These are phyloP conservation scores for Podospora anserina DNA, from an alignment of 495 filamentous ascomycete genomes.

Conservation along the genomic window DNA sequence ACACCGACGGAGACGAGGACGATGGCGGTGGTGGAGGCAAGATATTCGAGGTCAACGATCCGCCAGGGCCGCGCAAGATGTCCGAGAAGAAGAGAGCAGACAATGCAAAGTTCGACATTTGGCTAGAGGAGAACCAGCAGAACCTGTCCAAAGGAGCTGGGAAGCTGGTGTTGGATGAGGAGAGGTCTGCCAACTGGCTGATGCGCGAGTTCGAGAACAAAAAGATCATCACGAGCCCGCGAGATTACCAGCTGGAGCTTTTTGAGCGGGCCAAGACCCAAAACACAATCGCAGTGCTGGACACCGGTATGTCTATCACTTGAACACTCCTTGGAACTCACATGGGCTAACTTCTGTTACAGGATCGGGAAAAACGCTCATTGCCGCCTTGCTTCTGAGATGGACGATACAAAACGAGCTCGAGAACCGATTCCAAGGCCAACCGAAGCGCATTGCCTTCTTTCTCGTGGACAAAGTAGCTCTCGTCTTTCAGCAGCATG, in stretches of 20 bases:
- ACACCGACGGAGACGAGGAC: conserved; percentile 27
- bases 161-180: conserved; percentile 21
- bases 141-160: conserved; percentile 13
- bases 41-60: conserved; percentile 23
- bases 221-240: conserved; percentile 65
- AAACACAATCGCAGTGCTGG: conserved; percentile 94
- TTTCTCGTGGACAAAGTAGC: conserved; percentile 91
- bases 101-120: conserved; percentile 52
- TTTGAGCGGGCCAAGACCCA: conserved; percentile 83
- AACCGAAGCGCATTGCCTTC: conserved; percentile 65
- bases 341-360: conserved; percentile 14
- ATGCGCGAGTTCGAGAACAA: conserved; percentile 35
- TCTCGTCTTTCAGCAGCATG: conserved; percentile 85
- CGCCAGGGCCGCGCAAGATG: conserved; percentile 33
- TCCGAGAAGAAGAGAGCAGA: conserved; percentile 50
- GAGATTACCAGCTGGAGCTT: conserved; percentile 90
- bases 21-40: conserved; percentile 14
- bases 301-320: conserved; percentile 60
- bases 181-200: conserved; percentile 26
- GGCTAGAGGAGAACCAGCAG: conserved; percentile 36
- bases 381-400: conserved; percentile 82
- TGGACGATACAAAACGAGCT: conserved; percentile 77
- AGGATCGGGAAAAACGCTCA: conserved; percentile 96
- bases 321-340: neutral
- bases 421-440: conserved; percentile 60